These are phyloP conservation scores for Penicillium sp. DNA, from an alignment of 2,329 filamentous ascomycete species.

Conservation along the genomic window DNA sequence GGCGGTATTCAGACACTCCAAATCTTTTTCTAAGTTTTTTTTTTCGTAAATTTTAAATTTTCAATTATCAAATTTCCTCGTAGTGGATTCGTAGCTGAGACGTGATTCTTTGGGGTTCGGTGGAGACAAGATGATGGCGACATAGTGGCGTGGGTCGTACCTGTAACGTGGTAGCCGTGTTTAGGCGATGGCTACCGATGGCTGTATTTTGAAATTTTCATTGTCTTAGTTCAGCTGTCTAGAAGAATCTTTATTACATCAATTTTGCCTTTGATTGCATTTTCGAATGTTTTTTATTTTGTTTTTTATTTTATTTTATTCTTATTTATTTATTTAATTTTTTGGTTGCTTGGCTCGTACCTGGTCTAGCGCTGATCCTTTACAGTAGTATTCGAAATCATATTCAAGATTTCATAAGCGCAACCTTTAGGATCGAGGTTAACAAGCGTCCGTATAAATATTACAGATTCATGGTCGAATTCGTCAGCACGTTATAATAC, in stretches of 20 bases:
- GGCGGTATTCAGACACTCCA: not conserved
- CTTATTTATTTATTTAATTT: not conserved
- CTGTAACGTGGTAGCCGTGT: not conserved
- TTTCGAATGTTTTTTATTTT: not conserved
- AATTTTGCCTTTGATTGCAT: not conserved
- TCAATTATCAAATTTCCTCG: not conserved
- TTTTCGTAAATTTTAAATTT: not conserved
- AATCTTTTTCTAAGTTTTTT: not conserved
- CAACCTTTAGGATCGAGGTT: too few species aligned
- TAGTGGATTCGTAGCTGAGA: not conserved
- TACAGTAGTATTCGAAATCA: too few species aligned
- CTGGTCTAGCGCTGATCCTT: not conserved
- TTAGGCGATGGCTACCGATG: not conserved
- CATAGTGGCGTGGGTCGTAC: slow-evolving; percentile 1
- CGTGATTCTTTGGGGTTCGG: not conserved
- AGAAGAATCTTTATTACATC: not conserved
- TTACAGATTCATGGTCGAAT: too few species aligned
- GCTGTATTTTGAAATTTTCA: not conserved
- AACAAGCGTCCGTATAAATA: too few species aligned
- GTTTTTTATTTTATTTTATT: not conserved
- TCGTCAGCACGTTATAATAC: too few species aligned
- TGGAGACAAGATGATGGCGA: not conserved
- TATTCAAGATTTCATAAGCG: too few species aligned
- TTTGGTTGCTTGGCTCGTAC: not conserved
- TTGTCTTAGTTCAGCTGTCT: not conserved